Conservation (phyloP, 768 basidiomycete species). For the Leccinum uliginosum region DNA sequence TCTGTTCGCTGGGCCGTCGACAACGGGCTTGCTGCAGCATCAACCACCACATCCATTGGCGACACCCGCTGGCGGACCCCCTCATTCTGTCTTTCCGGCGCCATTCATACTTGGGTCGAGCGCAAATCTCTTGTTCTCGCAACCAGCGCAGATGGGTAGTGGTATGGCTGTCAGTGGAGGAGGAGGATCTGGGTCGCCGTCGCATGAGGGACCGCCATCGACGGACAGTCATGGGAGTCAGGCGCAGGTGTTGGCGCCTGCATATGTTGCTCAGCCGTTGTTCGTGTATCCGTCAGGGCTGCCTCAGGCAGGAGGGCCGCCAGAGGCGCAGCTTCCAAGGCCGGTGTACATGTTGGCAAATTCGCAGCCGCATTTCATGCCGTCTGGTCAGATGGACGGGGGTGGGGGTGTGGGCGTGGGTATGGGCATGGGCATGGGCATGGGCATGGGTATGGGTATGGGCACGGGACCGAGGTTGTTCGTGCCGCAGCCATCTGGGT, state of each 20-base stretch:
- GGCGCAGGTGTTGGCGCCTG: slow-evolving; percentile 21
- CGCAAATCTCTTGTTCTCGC: slow-evolving; percentile 28
- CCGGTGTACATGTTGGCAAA: slow-evolving; percentile 29
- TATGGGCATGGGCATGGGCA: neutral
- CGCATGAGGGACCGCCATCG: slow-evolving; percentile 27
- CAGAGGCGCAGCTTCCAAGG: slow-evolving; percentile 20
- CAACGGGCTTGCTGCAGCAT: slow-evolving; percentile 24
- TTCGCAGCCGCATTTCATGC: slow-evolving; percentile 23
- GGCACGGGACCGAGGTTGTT: slow-evolving; percentile 16
- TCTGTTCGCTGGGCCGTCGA: slow-evolving; percentile 30
- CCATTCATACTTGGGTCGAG: slow-evolving; percentile 31
- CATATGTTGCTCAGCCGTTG: slow-evolving; percentile 28
- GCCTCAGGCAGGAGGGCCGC: slow-evolving; percentile 27
- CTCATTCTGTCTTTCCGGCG: slow-evolving; percentile 12
- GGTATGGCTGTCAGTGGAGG: slow-evolving; percentile 2
- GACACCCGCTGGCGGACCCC: neutral
- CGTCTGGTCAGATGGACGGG: slow-evolving; percentile 13
- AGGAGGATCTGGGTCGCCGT: slow-evolving; percentile 26
- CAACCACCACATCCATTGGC: slow-evolving; percentile 9
- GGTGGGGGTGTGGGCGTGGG: neutral
- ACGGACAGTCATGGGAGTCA: slow-evolving; percentile 32
- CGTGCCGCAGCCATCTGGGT: slow-evolving; percentile 24
- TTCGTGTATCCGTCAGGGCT: slow-evolving; percentile 29
- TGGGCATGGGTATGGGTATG: neutral
- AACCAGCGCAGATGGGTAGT: slow-evolving; percentile 7